Percentiles rank a stretch among this genome's conserved stretches.
Conservation (phyloP, 352 stramenopile genomes). For the Pythium plurisporium region DNA sequence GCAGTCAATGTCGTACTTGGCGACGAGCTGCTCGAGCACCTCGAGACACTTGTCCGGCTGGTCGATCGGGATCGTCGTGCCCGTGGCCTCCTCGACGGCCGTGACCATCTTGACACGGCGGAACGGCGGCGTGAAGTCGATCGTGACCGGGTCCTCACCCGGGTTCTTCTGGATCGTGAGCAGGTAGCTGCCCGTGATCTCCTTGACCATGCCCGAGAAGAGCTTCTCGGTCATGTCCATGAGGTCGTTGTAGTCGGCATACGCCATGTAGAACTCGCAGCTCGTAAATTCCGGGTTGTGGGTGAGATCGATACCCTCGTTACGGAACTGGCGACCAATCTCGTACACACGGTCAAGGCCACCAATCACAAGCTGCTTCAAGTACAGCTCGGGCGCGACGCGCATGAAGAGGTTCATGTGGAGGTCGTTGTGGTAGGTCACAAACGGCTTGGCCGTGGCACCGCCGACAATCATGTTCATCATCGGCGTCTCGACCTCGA, state of each 20-base stretch:
- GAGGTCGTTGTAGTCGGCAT: slow-evolving; percentile 98
- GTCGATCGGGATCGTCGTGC: slow-evolving; percentile 67
- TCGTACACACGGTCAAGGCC: slow-evolving; percentile 98
- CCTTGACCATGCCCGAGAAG: slow-evolving; percentile 87
- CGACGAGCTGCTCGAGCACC: slow-evolving; percentile 61
- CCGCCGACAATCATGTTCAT: slow-evolving; percentile 95
- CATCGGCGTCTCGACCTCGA: slow-evolving; percentile 99
- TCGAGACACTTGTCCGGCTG: slow-evolving; percentile 52
- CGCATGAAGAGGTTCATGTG: slow-evolving; percentile 96
- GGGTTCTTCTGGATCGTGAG: slow-evolving; percentile 89
- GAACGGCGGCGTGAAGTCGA: slow-evolving; percentile 95
- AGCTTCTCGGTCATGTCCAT: slow-evolving; percentile 96
- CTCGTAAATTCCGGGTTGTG: slow-evolving; percentile 99
- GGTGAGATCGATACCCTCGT: slow-evolving; percentile 96
- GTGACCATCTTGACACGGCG: slow-evolving; percentile 92
- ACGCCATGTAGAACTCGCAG: slow-evolving; percentile 98
- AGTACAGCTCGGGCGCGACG: slow-evolving; percentile 96
- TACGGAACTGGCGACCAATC: slow-evolving; percentile 98
- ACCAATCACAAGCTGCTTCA: slow-evolving; percentile 98
- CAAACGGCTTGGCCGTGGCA: slow-evolving; percentile 96
- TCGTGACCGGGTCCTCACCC: slow-evolving; percentile 68
- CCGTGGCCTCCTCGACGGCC: slow-evolving; percentile 66
- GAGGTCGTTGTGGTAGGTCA: slow-evolving; percentile 96
- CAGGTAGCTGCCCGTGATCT: slow-evolving; percentile 85
- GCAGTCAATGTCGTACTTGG: slow-evolving; percentile 72